Evolutionary conservation across 2,329 filamentous ascomycete genomes (phyloP), one percentile per base, ranked within the genome.

Genomic region (Beauveria caledonica): DNA sequence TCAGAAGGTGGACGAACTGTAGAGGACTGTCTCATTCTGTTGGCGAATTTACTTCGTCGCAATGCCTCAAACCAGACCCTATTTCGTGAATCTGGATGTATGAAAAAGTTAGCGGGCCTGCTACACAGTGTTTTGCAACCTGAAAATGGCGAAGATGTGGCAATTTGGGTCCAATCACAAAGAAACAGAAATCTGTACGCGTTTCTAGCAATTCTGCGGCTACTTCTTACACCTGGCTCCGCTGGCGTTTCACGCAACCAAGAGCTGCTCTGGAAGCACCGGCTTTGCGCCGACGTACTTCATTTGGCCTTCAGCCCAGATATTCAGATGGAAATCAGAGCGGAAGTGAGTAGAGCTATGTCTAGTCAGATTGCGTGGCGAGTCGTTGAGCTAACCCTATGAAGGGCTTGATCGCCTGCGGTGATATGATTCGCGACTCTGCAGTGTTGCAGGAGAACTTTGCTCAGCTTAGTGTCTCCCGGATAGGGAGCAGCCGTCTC

Each of bases 61-160:
- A 97, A 97, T 70, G 78, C 86, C 1, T 94, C 92, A 2, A 99
- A 99, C 69, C 94, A 99, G 73, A 90, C 91, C 11, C 86, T 93
- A 60, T 97, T 99, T 72, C 84, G 93, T 60, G 94, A 99, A 71
- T 93, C 90, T 49, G 92, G 91, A 1, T 92, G 88, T 68, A 85
- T 96, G 15, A 80, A 83, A 23, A 87, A 86, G 66, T 78, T 97
- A 52, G 82, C 86, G 17, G 81, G 82, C 42, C 78, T 97, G 39
- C 78, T 96, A 21, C 80, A 82, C 68, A 79, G 82, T 64, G 78
- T 82, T 58, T 77, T 82, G 63, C 75, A 81, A 65, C 78, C 80
- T 61, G 75, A 79, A 60, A 79, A 80, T 44, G 76, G 80, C 19
- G 79, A 80, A 25, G 84, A 86, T 63, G 79, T 89, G 60, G 87